A percentile compares a stretch with the other conserved stretches of the same genome.
Conservation (phyloP, 148 eudicot species). For the Nepenthes mirabilis region DNA sequence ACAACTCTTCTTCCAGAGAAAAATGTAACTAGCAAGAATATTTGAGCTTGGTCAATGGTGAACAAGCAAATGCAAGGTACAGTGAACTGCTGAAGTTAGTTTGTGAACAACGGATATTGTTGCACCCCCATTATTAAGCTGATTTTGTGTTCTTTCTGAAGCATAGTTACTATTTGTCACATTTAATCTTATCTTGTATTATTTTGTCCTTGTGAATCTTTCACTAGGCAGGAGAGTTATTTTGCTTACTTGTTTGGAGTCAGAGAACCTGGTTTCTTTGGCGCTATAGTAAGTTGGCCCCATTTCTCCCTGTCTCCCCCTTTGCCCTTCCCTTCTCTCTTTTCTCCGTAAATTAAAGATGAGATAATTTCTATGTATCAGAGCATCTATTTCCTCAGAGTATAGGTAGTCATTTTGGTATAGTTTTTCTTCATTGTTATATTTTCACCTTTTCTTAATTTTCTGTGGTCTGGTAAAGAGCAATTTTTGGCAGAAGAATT, state of each 20-base stretch:
- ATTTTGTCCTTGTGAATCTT: background rate
- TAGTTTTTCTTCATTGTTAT: no score
- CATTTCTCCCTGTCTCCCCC: background rate
- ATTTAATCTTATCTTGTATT: slow-evolving; percentile 2
- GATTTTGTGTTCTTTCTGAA: background rate
- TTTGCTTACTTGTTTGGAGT: slow-evolving; percentile 98
- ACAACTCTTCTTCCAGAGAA: no score
- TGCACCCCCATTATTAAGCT: background rate
- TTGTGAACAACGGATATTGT: background rate
- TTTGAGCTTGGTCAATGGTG: no score
- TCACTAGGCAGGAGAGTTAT: slow-evolving; percentile 86
- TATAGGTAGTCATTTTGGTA: no score
- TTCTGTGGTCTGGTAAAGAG: no score
- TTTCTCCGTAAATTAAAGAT: background rate
- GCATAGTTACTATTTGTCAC: background rate
- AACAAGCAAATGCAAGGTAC: background rate
- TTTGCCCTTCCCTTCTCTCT: no score
- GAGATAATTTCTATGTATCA: background rate
- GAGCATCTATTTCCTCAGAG: background rate
- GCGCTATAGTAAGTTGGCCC: slow-evolving; percentile 72
- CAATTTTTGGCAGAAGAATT: no score
- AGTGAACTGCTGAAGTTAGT: background rate
- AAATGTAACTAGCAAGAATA: no score
- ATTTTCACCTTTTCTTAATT: no score
- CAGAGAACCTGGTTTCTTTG: slow-evolving; percentile 85